Evolutionary conservation across 2,329 filamentous ascomycete genomes (phyloP).

Genomic region (Leptographium flavum): DNA sequence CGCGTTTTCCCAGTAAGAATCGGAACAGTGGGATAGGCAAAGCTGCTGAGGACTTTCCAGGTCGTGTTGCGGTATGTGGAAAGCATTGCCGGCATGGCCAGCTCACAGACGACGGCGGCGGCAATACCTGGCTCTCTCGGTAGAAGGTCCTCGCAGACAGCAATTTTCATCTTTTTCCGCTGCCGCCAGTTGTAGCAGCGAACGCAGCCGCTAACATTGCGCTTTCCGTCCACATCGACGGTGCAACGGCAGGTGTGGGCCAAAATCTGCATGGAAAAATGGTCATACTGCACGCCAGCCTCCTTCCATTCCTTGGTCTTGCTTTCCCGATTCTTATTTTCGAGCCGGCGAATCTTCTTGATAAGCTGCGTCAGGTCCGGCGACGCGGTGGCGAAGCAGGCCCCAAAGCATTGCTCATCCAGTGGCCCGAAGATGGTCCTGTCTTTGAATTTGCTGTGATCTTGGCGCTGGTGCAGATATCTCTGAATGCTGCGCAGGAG

Average conservation of each 20-base stretch:
- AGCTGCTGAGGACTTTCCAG: conserved; percentile 20
- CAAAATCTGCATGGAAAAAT: conserved; percentile 17
- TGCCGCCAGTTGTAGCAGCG: conserved; percentile 20
- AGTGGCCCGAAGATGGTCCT: conserved; percentile 34
- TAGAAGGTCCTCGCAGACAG: conserved; percentile 24
- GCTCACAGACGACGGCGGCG: conserved; percentile 26
- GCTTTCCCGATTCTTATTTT: conserved; percentile 5
- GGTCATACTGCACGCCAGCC: conserved; percentile 18
- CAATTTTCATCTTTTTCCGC: conserved; percentile 20
- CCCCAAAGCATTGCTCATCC: conserved; percentile 27
- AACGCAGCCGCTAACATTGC: conserved; percentile 17
- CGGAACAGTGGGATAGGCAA: conserved; percentile 13
- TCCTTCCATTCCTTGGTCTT: conserved; percentile 21
- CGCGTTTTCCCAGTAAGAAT: not conserved
- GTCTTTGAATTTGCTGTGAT: conserved; percentile 7
- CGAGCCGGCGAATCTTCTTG: conserved; percentile 13
- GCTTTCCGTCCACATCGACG: conserved; percentile 10
- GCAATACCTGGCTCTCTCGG: conserved; percentile 18
- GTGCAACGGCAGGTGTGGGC: conserved; percentile 18
- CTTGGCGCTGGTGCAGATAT: conserved; percentile 28
- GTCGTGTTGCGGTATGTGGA: conserved; percentile 26
- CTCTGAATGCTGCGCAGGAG: conserved; percentile 34
- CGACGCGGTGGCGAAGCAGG: conserved; percentile 26
- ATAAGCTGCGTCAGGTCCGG: conserved; percentile 11
- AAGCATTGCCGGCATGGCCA: conserved; percentile 20